Base-by-base conservation (phyloP, 371 early-diverging fungal species). In the Rhizopus delemar region DNA sequence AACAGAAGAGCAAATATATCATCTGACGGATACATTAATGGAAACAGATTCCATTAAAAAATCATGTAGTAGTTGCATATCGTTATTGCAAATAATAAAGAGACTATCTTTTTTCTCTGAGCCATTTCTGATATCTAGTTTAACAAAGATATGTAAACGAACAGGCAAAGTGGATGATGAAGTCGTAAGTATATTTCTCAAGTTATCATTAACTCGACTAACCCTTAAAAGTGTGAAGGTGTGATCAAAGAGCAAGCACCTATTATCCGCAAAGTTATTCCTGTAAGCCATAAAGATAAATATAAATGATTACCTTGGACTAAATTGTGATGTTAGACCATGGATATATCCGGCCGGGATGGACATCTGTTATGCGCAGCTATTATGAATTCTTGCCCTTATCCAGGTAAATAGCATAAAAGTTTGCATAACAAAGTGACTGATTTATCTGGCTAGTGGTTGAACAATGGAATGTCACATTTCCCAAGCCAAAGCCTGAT, bases 401-500 rank as follows among this genome's bases (percentile, higher is more conserved):
- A 80, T 59, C 81, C 81, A 48, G 74, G 77, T 73, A 60, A 52
- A 53, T 22, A 22, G 22, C 22, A 22, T 22, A 22, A 1, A 22
- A 22, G 22, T 22, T 22, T 22, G 22, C 22, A 22, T 22, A 22
- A 22, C 22, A 22, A 22, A 22, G 22, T 22, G 22, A 22, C 22
- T 22, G 22, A 22, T 22, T 22, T 11, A 11, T 51, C 22, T 5
- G 31, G 28, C 34, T 33, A 71, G 75, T 59, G 29, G 70, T 75
- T 31, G 66, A 72, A 34, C 60, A 54, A 1, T 77, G 71, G 71
- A 66, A 65, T 28, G 57, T 86, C 28, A 65, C 60, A 0, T 86
- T 86, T 65, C 84, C 86, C 1, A 81, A 80, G 57, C 62, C 75
- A 28, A 78, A 70, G 38, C 84, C 86, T 15, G 55, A 51, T 68